Evolutionary conservation across 257 asterid species (phyloP).

Genomic region (Sherardia arvensis): DNA sequence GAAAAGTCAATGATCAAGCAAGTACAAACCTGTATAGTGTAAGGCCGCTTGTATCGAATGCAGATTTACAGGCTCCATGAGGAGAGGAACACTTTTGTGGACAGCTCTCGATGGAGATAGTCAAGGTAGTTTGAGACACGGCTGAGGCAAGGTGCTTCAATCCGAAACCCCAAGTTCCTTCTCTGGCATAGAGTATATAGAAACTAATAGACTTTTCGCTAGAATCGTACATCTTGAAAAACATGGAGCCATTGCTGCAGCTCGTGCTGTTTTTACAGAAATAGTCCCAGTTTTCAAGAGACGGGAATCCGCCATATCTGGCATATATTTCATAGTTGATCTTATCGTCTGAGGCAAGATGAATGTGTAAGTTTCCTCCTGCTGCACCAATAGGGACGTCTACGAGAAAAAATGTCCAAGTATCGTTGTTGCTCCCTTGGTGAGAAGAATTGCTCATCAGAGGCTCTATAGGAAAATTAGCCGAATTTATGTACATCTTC

Average conservation of each 20-base stretch:
- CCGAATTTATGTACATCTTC: slow-evolving; percentile 36
- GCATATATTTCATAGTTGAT: slow-evolving; percentile 61
- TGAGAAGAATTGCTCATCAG: slow-evolving; percentile 59
- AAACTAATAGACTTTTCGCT: slow-evolving; percentile 51
- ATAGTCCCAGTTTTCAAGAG: slow-evolving; percentile 73
- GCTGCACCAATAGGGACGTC: slow-evolving; percentile 76
- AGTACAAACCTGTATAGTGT: slow-evolving; percentile 56
- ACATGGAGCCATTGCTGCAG: slow-evolving; percentile 80
- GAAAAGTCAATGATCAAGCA: slow-evolving; percentile 1
- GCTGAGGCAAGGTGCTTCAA: slow-evolving; percentile 43
- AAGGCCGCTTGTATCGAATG: slow-evolving; percentile 67
- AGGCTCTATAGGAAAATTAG: slow-evolving; percentile 68
- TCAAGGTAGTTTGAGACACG: slow-evolving; percentile 34
- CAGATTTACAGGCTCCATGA: slow-evolving; percentile 63
- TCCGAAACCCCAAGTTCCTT: slow-evolving; percentile 85
- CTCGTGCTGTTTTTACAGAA: slow-evolving; percentile 59
- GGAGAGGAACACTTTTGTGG: slow-evolving; percentile 74
- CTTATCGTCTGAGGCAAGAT: slow-evolving; percentile 38
- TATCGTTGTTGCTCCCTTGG: slow-evolving; percentile 21
- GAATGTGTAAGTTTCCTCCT: slow-evolving; percentile 72
- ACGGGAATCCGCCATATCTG: slow-evolving; percentile 81
- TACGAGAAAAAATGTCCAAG: slow-evolving; percentile 78
- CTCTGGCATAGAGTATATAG: slow-evolving; percentile 59
- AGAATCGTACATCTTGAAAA: slow-evolving; percentile 70
- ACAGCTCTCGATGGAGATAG: slow-evolving; percentile 82